Base-by-base conservation (phyloP, 768 basidiomycete genomes). In the Goffeauzyma gilvescens region DNA sequence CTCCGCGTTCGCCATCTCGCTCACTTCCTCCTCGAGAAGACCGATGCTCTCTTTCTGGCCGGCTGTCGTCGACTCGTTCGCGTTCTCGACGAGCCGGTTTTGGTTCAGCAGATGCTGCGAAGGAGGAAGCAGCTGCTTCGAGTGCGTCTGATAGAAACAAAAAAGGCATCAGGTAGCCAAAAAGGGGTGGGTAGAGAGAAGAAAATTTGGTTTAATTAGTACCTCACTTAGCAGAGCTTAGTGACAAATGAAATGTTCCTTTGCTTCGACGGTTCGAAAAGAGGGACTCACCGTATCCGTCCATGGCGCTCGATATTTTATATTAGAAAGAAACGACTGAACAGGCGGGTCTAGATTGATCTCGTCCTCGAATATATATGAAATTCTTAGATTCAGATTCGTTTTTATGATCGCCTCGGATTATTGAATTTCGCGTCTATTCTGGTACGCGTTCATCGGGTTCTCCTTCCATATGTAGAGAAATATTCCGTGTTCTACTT, bases 51-150 rank as follows among this genome's bases (percentile, higher is more conserved):
- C 20, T 18, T 10, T 22, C 12, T 26, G 0, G 40, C 6, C 5
- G 6, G 34, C 2, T 24, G 7, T 22, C n/a, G 28, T 34, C 37
- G 34, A 21, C 17, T n/a, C 3, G 18, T 17, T 31, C 5, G 38
- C 12, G 20, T 5, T 31, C 15, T 23, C 21, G 14, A 35, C 36
- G 32, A 39, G 9, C 21, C 28, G 37, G 32, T 35, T 10, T 38
- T 28, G 44, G 32, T 3, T 50, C 55, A 27, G 48, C 38, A 18
- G 48, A 36, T 38, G 55, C 56, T 15, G 48, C 45, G 34, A 52
- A 57, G 18, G 55, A 53, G 18, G 58, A 55, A 38, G 60, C 60
- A 38, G 58, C 53, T 26, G 50, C 53, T 42, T 62, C 60, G 7
- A 62, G 51, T 35, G 60, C 58, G 49, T 62, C 60, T 62, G 37